Base-by-base conservation (phyloP, 768 basidiomycete species). In the Phylloporus sp. region DNA sequence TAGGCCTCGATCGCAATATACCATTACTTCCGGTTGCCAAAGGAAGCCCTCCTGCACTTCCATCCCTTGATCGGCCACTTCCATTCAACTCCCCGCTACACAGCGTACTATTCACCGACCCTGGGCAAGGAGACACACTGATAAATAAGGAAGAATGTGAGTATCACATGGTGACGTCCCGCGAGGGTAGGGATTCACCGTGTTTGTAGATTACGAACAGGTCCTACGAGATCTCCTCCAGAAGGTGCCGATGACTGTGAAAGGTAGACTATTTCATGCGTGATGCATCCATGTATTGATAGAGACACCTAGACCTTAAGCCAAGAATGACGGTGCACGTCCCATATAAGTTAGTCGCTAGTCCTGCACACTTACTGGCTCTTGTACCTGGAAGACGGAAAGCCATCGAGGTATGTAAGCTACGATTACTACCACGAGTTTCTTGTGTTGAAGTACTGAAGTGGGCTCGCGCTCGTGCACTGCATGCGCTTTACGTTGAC, bases 391-490 rank as follows among this genome's bases (percentile, higher is more conserved):
- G 77, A 28, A 73, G 75, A 36, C 70, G 75, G 38, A 79, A 79
- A 57, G 76, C 77, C 2, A 69, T 80, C 4, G 78, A 79, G 68
- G 77, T 77, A 27, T 32, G 73, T 59, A 35, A n/a, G 2, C 26
- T 27, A n/a, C 23, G 32, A n/a, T 40, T 48, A 10, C 22, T 28
- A 11, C 39, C 18, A 31, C 36, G 12, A 38, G 15, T 16, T 10
- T 24, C 15, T 27, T 22, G 8, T 53, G 22, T 46, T 59, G 34
- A 61, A 45, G 20, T 27, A 10, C 9, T 32, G 28, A 56, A 80
- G 78, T 76, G 76, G 77, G 70, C 63, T 15, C 72, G 78, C 6
- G 75, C 77, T 28, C 70, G 70, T n/a, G 68, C 71, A 18, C 55
- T 79, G 13, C 69, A 67, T 22, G 60, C 61, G 8, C 70, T 72